Percentiles rank a stretch among this genome's conserved stretches.
phyloP scores from a whole-genome alignment of 495 filamentous ascomycete genomes.

The Neurospora sp. region DNA sequence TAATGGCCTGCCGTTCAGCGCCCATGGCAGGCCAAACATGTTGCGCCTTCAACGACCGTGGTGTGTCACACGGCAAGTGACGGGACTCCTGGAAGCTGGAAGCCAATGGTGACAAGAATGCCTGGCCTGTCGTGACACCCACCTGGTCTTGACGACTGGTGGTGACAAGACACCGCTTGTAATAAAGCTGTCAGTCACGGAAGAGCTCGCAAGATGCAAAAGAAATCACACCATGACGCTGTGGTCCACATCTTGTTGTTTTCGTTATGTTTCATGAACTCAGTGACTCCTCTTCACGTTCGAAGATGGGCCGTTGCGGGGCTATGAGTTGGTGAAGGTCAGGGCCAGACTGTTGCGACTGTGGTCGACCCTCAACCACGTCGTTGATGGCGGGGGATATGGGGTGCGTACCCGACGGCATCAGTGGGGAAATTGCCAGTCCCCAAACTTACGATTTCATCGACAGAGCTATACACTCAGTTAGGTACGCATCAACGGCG shows the following conservation, averaged over 20 bases:
- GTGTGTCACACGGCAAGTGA: not conserved
- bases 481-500: not conserved
- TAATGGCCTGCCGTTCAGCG: not conserved
- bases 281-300: not conserved
- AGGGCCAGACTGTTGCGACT: not conserved
- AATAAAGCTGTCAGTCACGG: not conserved
- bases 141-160: not conserved
- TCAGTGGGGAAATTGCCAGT: not conserved
- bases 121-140: not conserved
- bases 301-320: not conserved
- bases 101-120: not conserved
- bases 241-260: not conserved
- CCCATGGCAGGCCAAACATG: not conserved
- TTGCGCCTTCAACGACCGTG: not conserved
- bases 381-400: not conserved
- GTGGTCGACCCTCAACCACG: not conserved
- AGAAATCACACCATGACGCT: not conserved
- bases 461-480: not conserved
- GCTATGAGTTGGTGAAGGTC: not conserved
- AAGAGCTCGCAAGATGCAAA: not conserved
- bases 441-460: not conserved
- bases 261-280: not conserved
- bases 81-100: not conserved
- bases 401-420: not conserved
- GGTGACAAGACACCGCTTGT: not conserved